Base-by-base conservation (phyloP, 805 yeast species). In the Wickerhamiella shivajii region DNA sequence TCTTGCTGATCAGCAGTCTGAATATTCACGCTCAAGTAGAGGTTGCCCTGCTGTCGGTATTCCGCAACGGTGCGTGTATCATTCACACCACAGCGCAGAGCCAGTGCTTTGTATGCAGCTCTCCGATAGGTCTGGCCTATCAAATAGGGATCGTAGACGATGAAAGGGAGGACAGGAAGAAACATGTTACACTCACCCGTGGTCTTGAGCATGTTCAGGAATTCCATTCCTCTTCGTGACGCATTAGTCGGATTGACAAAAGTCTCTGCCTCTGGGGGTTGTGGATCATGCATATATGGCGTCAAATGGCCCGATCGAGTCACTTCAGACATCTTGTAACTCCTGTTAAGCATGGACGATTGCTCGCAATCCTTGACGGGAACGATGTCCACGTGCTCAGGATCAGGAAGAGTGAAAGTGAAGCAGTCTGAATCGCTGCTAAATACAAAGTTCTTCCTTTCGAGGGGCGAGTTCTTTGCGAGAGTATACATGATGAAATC, bases 391-490 rank as follows among this genome's bases (percentile, higher is more conserved):
- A 35, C 18, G 14, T 13, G 13, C 12, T 25, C 27, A 7, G 23
- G 20, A 10, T 26, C 16, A 18, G 24, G 18, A 12, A 35, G 21
- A 8, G 22, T 12, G 18, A 29, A 35, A 10, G 31, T 26, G 18
- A 26, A 29, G 18, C 33, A 29, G n/a, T 26, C 31, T 12, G 33
- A 29, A 12, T 35, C 33, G 29, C 30, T 26, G 11, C 29, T 28
- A 17, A 35, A 29, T 4, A 35, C 29, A 22, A 25, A 19, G 22
- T 19, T 24, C 18, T 17, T 19, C 6, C 19, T 30, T 11, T 12
- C n/a, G n/a, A 20, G 13, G 15, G 27, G 27, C 6, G 28, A 4
- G 20, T 15, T 9, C 8, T n/a, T n/a, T 10, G 16, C 9, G 19
- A 35, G 10, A 13, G 29, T 31, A 18, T 26, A 22, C n/a, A 24